Evolutionary conservation across 768 basidiomycete species (phyloP), one percentile per base, ranked within the genome.

Genomic region (Mycena filopes): DNA sequence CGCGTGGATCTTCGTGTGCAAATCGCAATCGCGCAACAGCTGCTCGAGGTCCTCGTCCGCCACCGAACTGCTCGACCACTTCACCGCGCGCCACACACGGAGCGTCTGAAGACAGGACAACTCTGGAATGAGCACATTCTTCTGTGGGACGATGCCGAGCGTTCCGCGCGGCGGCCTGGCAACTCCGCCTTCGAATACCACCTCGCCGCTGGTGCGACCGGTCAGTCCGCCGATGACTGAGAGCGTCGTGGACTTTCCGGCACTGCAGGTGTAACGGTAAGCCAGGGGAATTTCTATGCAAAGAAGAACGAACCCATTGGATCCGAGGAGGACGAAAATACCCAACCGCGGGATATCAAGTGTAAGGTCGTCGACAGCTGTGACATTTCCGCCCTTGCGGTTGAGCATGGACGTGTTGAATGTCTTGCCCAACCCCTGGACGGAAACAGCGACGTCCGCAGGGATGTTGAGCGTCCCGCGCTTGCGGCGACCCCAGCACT

Each of bases 51-150:
- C 89, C 64, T 89, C 88, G 21, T 85, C 79, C 13, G 69, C 75
- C 15, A 75, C 71, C 2, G 83, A 79, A 67, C 77, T 75, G 6
- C 78, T 71, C n/a, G 86, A 86, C 76, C 83, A 82, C 73, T 94
- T 94, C 68, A 94, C 84, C 9, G 89, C 89, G 47, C 78, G 81
- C 92, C 92, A 94, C 31, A 94, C 84, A 1, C 82, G 80, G 18
- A 94, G 78, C 2, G 90, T 92, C 76, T 94, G 90, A 50, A 87
- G 79, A 72, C 91, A 93, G 1, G 88, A 84, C 21, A 94, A 77
- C 57, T 93, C 92, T 0, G 90, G 86, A 72, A 93, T 92, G 3
- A 94, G 80, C 6, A 94, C 92, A 69, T 94, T 93, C 79, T 91
- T 93, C 78, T 94, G 92, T 1, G 92, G 91, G 0, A 69, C 67